Base-by-base conservation (phyloP, 257 asterid species). In the Scutellaria baicalensis region DNA sequence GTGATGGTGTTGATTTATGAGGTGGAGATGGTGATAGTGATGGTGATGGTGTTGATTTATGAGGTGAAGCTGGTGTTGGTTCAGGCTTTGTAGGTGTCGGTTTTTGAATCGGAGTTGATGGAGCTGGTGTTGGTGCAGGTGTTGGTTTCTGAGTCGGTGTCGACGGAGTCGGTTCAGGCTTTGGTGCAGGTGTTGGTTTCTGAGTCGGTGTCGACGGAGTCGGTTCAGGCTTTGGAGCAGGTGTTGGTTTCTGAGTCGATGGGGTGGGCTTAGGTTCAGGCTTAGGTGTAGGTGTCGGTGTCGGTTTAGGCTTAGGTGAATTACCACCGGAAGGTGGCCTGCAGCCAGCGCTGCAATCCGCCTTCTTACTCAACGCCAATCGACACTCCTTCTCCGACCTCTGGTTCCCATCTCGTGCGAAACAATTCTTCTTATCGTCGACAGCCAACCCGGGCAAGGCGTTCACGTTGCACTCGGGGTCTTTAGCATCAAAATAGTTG, bases 371-470 rank as follows among this genome's bases (percentile, higher is more conserved):
- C 75, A 84, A 23, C 5, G 62, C 75, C 10, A 48, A 59, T 0
- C 55, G 55, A 8, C 97, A 92, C 20, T 74, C 93, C 11, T 80
- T 62, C 31, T 73, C 81, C 0, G 88, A 35, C 35, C 84, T 87
- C 38, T 88, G 97, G 9, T 81, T 47, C 0, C 71, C 58, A 38
- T 49, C 84, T 1, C 69, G 71, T 0, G 59, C 68, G 5, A 93
- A 60, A 71, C 98, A 90, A 45, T 93, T 90, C n/a, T 69, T 66
- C n/a, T 72, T 57, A n/a, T 77, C 84, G 4, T 85, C 77, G 0
- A 89, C 17, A 0, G 18, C 48, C n/a, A 84, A 52, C 9, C 56
- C 80, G 0, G 77, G 72, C 10, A 81, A 0, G 8, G 73, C 72
- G 8, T 67, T 12, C 10, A 69, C 16, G 23, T 3, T 43, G 62